Conservation (phyloP, 2,329 filamentous ascomycete genomes). For the Fusarium sp. region DNA sequence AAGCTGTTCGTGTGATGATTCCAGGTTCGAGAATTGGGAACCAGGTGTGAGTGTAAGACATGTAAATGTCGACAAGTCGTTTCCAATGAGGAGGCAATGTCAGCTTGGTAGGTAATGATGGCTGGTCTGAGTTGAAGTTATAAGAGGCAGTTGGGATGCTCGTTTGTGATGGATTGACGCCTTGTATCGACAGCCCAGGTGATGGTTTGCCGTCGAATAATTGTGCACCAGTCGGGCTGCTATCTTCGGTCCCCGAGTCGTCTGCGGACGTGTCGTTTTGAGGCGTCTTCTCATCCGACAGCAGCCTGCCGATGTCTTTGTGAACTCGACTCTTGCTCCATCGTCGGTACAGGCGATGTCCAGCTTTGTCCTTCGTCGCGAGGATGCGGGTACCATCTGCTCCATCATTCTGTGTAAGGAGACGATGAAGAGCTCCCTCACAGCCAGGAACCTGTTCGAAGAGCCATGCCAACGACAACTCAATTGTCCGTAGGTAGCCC, state of each 20-base stretch:
- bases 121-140: constrained; percentile 5
- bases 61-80: constrained; percentile 77
- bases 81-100: constrained; percentile 66
- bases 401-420: constrained; percentile 61
- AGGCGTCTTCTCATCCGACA: constrained; percentile 59
- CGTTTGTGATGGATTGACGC: constrained; percentile 19
- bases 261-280: constrained; percentile 52
- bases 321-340: constrained; percentile 74
- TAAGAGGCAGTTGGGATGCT: constrained; percentile 10
- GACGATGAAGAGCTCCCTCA: constrained; percentile 66
- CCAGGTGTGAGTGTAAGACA: constrained; percentile 81
- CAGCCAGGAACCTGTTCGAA: constrained; percentile 71
- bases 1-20: constrained; percentile 63
- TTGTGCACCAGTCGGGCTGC: constrained; percentile 36
- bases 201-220: constrained; percentile 36
- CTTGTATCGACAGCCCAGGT: constrained; percentile 35
- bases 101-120: constrained; percentile 35
- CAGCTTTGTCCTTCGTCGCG: constrained; percentile 63
- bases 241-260: constrained; percentile 49
- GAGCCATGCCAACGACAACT: constrained; percentile 74
- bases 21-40: constrained; percentile 78
- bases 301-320: constrained; percentile 70
- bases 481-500: constrained; percentile 81
- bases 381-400: constrained; percentile 58
- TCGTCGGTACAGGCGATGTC: constrained; percentile 68